Base-by-base conservation (phyloP, 495 filamentous ascomycete genomes). In the Tuber microsphaerosporum region DNA sequence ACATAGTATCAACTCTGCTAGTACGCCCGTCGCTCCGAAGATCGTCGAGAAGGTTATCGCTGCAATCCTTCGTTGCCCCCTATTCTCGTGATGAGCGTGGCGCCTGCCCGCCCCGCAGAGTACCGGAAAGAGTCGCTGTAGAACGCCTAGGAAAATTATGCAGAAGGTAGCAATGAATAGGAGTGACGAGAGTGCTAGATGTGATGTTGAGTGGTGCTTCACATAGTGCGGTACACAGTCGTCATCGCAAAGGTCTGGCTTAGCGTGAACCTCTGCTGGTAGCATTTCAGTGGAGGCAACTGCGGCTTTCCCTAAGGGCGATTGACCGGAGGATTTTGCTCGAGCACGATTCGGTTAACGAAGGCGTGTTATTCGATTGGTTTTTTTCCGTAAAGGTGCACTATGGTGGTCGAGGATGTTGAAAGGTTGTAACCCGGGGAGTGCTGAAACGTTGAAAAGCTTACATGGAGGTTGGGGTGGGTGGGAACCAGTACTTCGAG, bases 1-100 rank as follows among this genome's bases (percentile, higher is more conserved):
- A 76, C 91, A 92, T 20, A 94, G 84, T 34, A 95, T 90, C 70
- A 94, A 81, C 83, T 93, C 91, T 20, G 88, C 91, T 20, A 95
- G 85, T 20, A 94, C 91, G 22, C 89, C 86, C 1, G 92, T 88
- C 45, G 94, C 87, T 34, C 89, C 92, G 65, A 94, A 86, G 2
- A 91, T 94, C 0, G 87, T 87, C 37, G 90, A 89, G 81, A 94
- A 94, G 39, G 90, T 89, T 39, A 86, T 80, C 8, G 87, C 88
- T 20, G 90, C 89, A 41, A 91, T 76, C 65, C 87, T 84, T 71
- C 87, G 84, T 73, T 86, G 83, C n/a, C 70, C 71, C 81, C 78
- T 37, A 83, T 86, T 76, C 85, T 86, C 74, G 80, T 80, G 71
- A 82, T 86, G 79, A 86, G 85, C 75, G 86, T 86, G 83, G 87